Base-by-base conservation (phyloP, 345 rosid species). In the Jatropha curcas region DNA sequence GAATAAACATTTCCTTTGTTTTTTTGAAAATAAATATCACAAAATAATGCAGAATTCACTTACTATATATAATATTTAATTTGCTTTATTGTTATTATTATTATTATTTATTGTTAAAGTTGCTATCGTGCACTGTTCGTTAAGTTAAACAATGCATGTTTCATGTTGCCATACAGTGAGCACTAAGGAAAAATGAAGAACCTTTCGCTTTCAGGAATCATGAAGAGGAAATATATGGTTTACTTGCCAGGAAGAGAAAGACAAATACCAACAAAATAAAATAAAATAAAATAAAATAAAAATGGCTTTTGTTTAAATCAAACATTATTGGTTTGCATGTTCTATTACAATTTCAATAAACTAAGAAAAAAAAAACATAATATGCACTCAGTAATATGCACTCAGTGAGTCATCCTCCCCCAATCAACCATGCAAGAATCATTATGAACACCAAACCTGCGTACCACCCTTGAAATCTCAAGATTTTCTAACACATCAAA, bases 191-290 rank as follows among this genome's bases (percentile, higher is more conserved):
- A n/a, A 56, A 61, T 10, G 68, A 43, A 48, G 71, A 71, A 62
- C 24, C 77, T 78, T 78, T 56, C 82, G 39, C 35, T 53, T 65
- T 73, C 76, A 70, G 53, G 35, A 59, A 60, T 31, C 31, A 79
- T 41, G 50, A 17, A 30, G 37, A 73, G 20, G 20, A 46, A 64
- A 66, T 59, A 2, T 62, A 46, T 52, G 72, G 79, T 33, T 82
- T 75, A 62, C 84, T 82, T 75, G 77, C 57, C 72, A 77, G 77
- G 52, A 14, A 71, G 77, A 75, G 33, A 72, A 72, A 75, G 77
- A 2, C 7, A 68, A n/a, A n/a, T n/a, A n/a, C n/a, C n/a, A n/a
- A n/a, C n/a, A 24, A 41, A 1, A 55, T 17, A 34, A 2, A 24
- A 12, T 13, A 20, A 58, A 50, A 9, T 37, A 7, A 10, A 0